Evolutionary conservation across 805 yeast genomes (phyloP).

Genomic region (Wickerhamomyces kurtzmanii): DNA sequence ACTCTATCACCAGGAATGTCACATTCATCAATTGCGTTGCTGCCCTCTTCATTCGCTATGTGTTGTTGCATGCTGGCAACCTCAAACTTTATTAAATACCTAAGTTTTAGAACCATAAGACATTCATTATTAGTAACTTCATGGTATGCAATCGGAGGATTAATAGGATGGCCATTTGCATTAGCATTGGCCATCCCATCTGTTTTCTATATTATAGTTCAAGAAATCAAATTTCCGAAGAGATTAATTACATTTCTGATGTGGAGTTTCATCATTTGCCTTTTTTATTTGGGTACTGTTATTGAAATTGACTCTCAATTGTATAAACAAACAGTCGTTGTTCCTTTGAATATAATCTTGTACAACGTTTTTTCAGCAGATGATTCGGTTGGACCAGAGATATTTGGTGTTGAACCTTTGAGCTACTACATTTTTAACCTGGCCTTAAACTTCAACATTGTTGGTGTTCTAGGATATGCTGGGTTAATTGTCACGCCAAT

Average conservation of each 20-base stretch:
- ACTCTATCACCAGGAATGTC: constrained; percentile 72
- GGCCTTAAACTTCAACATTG: constrained; percentile 61
- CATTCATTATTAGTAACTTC: constrained; percentile 22
- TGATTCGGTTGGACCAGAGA: constrained; percentile 72
- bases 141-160: constrained; percentile 54
- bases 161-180: constrained; percentile 90
- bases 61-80: constrained; percentile 35
- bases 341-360: constrained; percentile 72
- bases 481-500: constrained; percentile 26
- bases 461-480: constrained; percentile 29
- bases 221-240: constrained; percentile 11
- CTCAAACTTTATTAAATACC: constrained; percentile 24
- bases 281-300: constrained; percentile 17
- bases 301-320: constrained; percentile 46
- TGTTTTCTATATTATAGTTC: constrained; percentile 24
- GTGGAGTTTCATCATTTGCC: constrained; percentile 15
- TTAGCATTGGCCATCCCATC: constrained; percentile 57
- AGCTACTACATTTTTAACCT: constrained; percentile 62
- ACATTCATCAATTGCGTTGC: constrained; percentile 77
- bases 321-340: constrained; percentile 52
- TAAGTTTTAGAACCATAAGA: constrained; percentile 10
- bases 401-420: constrained; percentile 82
- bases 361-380: constrained; percentile 70
- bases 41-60: constrained; percentile 79
- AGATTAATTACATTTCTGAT: constrained; percentile 11